These are phyloP conservation scores for Exophiala sp. DNA, from an alignment of 2,329 filamentous ascomycete genomes.

Conservation along the genomic window DNA sequence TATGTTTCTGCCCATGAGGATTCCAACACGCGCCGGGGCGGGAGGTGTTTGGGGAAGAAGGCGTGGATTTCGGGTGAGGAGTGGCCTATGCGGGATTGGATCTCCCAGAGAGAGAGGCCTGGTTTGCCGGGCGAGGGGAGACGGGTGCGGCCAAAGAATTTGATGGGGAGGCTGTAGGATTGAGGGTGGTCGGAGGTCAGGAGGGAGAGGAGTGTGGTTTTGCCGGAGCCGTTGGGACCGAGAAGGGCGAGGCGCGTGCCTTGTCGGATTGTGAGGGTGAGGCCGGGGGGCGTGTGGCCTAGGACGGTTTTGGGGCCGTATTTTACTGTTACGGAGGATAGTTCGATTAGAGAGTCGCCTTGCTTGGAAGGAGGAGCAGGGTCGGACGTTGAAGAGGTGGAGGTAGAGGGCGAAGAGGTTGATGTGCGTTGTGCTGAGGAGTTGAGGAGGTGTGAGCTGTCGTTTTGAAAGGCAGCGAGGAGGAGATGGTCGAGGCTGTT, in stretches of 20 bases:
- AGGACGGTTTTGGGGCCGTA: slow-evolving; percentile 77
- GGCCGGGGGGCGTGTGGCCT: slow-evolving; percentile 67
- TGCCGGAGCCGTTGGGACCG: slow-evolving; percentile 88
- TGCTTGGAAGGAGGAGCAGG: slow-evolving; percentile 25
- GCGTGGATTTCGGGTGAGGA: slow-evolving; percentile 91
- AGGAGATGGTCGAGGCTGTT: neutral
- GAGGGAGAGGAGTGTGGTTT: slow-evolving; percentile 88
- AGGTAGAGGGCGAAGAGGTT: neutral
- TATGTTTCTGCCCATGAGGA: slow-evolving; percentile 92
- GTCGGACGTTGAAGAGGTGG: neutral
- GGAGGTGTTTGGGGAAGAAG: slow-evolving; percentile 78
- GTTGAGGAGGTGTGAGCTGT: neutral
- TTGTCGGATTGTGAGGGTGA: slow-evolving; percentile 77
- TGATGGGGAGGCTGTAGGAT: slow-evolving; percentile 83
- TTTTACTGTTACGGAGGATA: slow-evolving; percentile 76
- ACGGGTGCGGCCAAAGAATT: slow-evolving; percentile 76
- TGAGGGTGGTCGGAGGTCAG: slow-evolving; percentile 96
- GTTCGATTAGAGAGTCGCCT: slow-evolving; percentile 75
- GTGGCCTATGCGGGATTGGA: slow-evolving; percentile 85
- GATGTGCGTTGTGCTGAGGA: neutral
- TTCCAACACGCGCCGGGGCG: slow-evolving; percentile 70
- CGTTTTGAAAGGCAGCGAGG: neutral
- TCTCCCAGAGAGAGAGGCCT: slow-evolving; percentile 86
- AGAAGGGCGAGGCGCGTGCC: slow-evolving; percentile 91
- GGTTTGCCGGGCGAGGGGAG: slow-evolving; percentile 68